Percentiles rank a stretch among this genome's conserved stretches.
phyloP scores from a whole-genome alignment of 805 yeast species.

The Cyberlindnera suaveolens region DNA sequence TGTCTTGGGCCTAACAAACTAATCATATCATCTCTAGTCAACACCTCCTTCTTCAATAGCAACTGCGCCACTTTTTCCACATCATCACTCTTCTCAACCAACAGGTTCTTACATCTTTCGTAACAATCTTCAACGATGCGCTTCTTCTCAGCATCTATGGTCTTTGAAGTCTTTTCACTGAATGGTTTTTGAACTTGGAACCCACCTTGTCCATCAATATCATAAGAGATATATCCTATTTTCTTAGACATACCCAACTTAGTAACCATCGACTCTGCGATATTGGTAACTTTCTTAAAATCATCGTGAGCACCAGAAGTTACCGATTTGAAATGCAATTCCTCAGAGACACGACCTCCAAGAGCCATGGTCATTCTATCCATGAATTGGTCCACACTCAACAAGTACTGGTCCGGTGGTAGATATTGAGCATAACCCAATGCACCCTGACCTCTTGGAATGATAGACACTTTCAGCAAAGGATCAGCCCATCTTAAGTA shows the following conservation, averaged over 20 bases:
- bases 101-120: conserved; percentile 48
- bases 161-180: conserved; percentile 63
- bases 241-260: conserved; percentile 82
- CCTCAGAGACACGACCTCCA: conserved; percentile 92
- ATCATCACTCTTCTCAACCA: conserved; percentile 51
- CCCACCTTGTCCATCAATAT: conserved; percentile 44
- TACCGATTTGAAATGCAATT: conserved; percentile 77
- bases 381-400: conserved; percentile 65
- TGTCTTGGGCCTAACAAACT: conserved; percentile 72
- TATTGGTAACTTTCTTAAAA: conserved; percentile 82
- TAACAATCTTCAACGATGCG: conserved; percentile 63
- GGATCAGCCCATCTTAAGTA: conserved; percentile 85
- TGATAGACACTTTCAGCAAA: conserved; percentile 83
- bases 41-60: conserved; percentile 65
- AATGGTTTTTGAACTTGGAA: conserved; percentile 54
- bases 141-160: conserved; percentile 66
- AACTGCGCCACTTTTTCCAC: conserved; percentile 72
- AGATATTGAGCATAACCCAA: conserved; percentile 93
- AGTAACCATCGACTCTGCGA: conserved; percentile 88
- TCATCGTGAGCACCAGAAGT: conserved; percentile 93
- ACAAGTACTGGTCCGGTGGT: conserved; percentile 82
- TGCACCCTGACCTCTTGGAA: conserved; percentile 93
- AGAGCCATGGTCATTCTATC: conserved; percentile 92
- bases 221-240: conserved; percentile 62
- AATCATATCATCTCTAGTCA: conserved; percentile 77